phyloP scores from a whole-genome alignment of 2,329 filamentous ascomycete genomes.

The Claviceps digitariae region DNA sequence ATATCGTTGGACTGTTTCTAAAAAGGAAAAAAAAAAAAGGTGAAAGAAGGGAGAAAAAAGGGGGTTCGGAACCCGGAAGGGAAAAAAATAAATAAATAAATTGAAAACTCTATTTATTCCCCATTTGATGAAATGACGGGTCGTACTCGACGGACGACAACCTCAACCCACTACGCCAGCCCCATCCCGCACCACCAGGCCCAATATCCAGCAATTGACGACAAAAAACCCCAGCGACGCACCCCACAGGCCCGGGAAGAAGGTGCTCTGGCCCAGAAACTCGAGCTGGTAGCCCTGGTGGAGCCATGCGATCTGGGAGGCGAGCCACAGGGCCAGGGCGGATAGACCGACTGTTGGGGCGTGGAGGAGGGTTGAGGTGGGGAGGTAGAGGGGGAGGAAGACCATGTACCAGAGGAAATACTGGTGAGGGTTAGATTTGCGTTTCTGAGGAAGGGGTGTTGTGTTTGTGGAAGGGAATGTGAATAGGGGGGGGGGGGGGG shows the following conservation, averaged over 20 bases:
- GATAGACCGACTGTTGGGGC: constrained; percentile 46
- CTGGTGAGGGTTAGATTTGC: too few relatives aligned
- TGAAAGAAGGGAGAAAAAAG: too few relatives aligned
- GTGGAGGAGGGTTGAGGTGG: constrained; percentile 57
- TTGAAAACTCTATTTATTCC: too few relatives aligned
- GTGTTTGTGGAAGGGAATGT: too few relatives aligned
- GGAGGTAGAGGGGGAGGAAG: constrained; percentile 83
- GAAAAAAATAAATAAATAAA: too few relatives aligned
- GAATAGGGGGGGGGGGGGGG: too few relatives aligned
- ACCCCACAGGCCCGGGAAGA: constrained; percentile 70
- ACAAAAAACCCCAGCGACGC: constrained; percentile 68
- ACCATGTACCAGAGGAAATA: constrained; percentile 99
- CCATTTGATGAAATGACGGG: too few relatives aligned
- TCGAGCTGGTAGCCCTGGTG: constrained; percentile 65
- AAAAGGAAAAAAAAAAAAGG: not conserved
- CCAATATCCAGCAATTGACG: constrained; percentile 78
- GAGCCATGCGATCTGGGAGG: constrained; percentile 62
- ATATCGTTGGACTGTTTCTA: too few relatives aligned
- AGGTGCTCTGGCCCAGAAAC: constrained; percentile 70
- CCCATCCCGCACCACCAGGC: constrained; percentile 61
- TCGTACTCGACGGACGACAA: too few relatives aligned
- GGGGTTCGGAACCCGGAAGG: too few relatives aligned
- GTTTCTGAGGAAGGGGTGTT: too few relatives aligned
- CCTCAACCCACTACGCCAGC: too few relatives aligned
- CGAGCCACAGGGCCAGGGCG: constrained; percentile 60